phyloP scores from a whole-genome alignment of 2,329 filamentous ascomycete genomes.

The Drechslerella dactyloides region DNA sequence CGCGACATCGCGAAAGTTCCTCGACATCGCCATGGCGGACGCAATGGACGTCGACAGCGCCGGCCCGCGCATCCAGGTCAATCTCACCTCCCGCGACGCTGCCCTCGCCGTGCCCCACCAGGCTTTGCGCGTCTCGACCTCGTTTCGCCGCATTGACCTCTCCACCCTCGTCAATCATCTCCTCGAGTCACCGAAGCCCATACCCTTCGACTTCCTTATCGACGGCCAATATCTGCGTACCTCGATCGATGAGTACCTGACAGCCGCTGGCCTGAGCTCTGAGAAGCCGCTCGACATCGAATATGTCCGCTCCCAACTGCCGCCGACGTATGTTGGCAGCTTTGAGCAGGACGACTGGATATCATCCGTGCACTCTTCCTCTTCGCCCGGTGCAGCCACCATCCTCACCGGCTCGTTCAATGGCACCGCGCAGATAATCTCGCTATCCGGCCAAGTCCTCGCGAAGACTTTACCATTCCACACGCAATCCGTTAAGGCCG shows the following conservation, averaged over 20 bases:
- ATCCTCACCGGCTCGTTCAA: constrained; percentile 95
- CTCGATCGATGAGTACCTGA: constrained; percentile 88
- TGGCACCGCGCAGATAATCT: constrained; percentile 86
- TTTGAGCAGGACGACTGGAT: constrained; percentile 99
- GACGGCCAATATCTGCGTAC: constrained; percentile 90
- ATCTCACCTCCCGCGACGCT: constrained; percentile 70
- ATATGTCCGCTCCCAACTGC: constrained; percentile 89
- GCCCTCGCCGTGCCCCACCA: constrained; percentile 67
- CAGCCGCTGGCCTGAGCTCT: constrained; percentile 81
- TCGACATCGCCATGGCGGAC: constrained; percentile 18
- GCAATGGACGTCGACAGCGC: constrained; percentile 37
- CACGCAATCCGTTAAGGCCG: constrained; percentile 77
- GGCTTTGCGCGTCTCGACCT: constrained; percentile 48
- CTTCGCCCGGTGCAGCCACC: constrained; percentile 65
- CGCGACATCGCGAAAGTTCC: too few relatives aligned
- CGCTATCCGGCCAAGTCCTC: constrained; percentile 81
- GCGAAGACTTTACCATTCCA: constrained; percentile 75
- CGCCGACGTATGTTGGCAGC: constrained; percentile 84
- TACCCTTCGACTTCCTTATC: constrained; percentile 92
- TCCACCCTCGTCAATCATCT: constrained; percentile 75
- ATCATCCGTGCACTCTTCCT: constrained; percentile 74
- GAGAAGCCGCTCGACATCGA: constrained; percentile 87
- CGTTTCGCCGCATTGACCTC: constrained; percentile 73
- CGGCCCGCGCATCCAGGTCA: constrained; percentile 68
- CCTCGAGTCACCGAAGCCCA: constrained; percentile 69